Base-by-base conservation (phyloP, 352 stramenopile genomes). In the Phytopythium aichiense region DNA sequence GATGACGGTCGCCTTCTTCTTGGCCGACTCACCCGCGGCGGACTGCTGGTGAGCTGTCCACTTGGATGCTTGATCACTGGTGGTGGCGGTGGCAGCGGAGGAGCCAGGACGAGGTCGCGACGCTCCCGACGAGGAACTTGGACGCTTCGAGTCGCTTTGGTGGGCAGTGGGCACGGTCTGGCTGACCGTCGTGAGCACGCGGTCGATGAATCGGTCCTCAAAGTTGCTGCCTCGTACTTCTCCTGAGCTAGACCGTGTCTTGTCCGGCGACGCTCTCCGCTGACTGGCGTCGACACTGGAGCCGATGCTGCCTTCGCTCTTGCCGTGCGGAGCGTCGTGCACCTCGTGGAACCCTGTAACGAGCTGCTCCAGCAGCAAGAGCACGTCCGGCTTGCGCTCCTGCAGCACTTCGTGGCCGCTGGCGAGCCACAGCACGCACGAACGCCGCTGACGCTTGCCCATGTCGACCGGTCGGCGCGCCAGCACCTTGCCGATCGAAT, bases 331-430 rank as follows among this genome's bases (percentile, higher is more conserved):
- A 0, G 88, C 67, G 49, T 98, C 88, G 56, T 97, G 73, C 2
- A 84, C 54, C 62, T 98, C 94, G 72, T 98, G 93, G 67, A 97
- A 98, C 0, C 95, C 95, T 11, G 91, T 97, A 54, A 97, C 73
- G 25, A 98, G 80, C 58, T 98, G 94, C 68, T 99, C 96, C 7
- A 99, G 64, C 13, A 98, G 69, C 55, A 84, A 37, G 5, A 94
- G 74, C 56, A 92, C 79, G 40, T 93, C 72, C 22, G 91, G 73
- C 37, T 96, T 97, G 64, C 88, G 88, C 61, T 99, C 95, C 67
- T 98, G 95, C 57, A 98, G 87, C 31, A 98, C 68, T 56, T 98
- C 95, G 61, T 98, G 96, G 9, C 96, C 96, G 13, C 89, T 82
- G 49, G 94, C 78, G 13, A 98, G 68, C 93, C 91, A 98, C 9